phyloP scores from a whole-genome alignment of 371 early-diverging fungal species.

The Syncephalastrum sp. region DNA sequence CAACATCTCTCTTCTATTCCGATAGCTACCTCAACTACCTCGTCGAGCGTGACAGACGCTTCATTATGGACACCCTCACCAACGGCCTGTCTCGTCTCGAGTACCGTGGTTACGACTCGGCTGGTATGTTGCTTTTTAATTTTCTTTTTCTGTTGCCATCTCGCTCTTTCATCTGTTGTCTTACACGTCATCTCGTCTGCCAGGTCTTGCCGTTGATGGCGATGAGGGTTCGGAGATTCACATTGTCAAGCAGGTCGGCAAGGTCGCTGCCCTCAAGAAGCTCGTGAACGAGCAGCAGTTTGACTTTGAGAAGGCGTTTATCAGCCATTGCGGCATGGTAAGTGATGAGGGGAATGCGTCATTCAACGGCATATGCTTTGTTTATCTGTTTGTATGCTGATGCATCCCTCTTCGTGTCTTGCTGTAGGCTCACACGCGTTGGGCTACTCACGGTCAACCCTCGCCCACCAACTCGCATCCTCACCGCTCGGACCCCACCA shows the following conservation, averaged over 20 bases:
- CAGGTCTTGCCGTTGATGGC: constrained; percentile 89
- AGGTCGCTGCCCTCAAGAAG: constrained; percentile 85
- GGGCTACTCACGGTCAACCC: constrained; percentile 99
- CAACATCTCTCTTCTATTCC: too few species aligned
- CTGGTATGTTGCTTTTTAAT: constrained; percentile 56
- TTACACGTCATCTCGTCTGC: neutral
- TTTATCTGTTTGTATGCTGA: constrained; percentile 1
- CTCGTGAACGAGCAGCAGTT: constrained; percentile 67
- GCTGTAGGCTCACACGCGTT: constrained; percentile 90
- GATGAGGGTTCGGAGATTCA: constrained; percentile 68
- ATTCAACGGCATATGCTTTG: neutral
- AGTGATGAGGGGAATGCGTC: neutral
- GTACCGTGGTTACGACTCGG: constrained; percentile 98
- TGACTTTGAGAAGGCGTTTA: constrained; percentile 72
- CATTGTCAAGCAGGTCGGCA: constrained; percentile 92
- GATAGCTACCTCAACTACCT: constrained; percentile 80
- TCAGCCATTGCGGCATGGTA: constrained; percentile 82
- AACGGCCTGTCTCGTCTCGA: constrained; percentile 95
- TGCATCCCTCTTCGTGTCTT: neutral
- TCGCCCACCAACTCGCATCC: constrained; percentile 94
- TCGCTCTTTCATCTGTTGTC: neutral
- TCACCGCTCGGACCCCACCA: constrained; percentile 86
- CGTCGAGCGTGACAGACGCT: constrained; percentile 75
- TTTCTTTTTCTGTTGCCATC: neutral
- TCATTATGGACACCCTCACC: constrained; percentile 84